phyloP scores from a whole-genome alignment of 2,329 filamentous ascomycete species.

The Coniochaeta sp. region DNA sequence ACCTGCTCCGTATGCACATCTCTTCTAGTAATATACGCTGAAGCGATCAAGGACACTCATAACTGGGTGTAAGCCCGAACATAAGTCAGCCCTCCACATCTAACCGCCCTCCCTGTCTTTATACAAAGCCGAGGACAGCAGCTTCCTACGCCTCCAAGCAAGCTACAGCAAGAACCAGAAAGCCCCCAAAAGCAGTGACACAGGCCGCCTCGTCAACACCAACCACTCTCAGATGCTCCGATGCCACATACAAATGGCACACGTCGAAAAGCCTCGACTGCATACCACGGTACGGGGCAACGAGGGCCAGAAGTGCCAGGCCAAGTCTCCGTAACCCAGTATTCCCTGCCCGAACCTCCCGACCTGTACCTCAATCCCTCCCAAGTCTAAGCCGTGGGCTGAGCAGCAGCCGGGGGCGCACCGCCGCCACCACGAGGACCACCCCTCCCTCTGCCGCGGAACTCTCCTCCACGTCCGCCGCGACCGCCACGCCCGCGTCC shows the following conservation, averaged over 20 bases:
- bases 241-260: neutral
- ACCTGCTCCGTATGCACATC: neutral
- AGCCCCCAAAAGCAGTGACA: neutral
- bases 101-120: neutral
- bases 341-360: neutral
- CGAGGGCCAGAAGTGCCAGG: neutral
- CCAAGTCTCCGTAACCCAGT: neutral
- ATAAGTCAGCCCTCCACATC: neutral
- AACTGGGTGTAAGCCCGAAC: neutral
- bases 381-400: neutral
- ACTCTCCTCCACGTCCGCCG: conserved; percentile 15
- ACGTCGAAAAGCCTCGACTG: neutral
- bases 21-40: neutral
- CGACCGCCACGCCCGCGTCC: conserved; percentile 25
- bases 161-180: neutral
- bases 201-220: neutral
- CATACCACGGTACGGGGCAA: neutral
- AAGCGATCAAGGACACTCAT: neutral
- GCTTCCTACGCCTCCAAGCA: neutral
- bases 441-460: conserved; percentile 6
- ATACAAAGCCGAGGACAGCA: neutral
- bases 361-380: neutral
- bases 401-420: neutral
- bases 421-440: conserved; percentile 7
- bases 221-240: neutral